Evolutionary conservation across 1,284 basidiomycete species (phyloP).

Genomic region (Mycena sp.): DNA sequence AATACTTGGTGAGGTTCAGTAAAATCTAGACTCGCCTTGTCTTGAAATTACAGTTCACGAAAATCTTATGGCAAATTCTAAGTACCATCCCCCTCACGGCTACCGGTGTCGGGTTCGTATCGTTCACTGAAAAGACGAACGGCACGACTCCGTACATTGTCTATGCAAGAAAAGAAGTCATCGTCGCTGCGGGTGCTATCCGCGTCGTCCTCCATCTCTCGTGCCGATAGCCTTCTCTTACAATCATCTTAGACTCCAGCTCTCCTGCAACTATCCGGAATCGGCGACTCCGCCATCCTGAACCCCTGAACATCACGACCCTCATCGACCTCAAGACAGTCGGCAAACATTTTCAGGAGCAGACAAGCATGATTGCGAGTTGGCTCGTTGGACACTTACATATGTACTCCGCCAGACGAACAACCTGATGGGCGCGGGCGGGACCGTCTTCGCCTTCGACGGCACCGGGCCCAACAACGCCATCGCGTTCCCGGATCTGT

Average conservation of each 20-base stretch:
- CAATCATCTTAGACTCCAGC: slow-evolving; percentile 47
- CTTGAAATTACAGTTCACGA: slow-evolving; percentile 38
- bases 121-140: slow-evolving; percentile 35
- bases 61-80: slow-evolving; percentile 41
- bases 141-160: slow-evolving; percentile 37
- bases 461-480: slow-evolving; percentile 52
- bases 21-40: background rate
- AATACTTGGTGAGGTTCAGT: slow-evolving; percentile 36
- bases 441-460: slow-evolving; percentile 44
- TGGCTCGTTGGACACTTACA: background rate
- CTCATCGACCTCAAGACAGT: slow-evolving; percentile 50
- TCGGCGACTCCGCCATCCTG: slow-evolving; percentile 51
- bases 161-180: slow-evolving; percentile 40
- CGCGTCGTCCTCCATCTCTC: background rate
- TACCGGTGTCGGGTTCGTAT: slow-evolving; percentile 43
- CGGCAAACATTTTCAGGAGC: slow-evolving; percentile 57
- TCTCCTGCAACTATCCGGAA: slow-evolving; percentile 54
- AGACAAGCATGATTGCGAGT: slow-evolving; percentile 36
- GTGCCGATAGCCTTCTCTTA: slow-evolving; percentile 43
- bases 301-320: slow-evolving; percentile 48
- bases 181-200: slow-evolving; percentile 45
- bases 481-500: slow-evolving; percentile 58
- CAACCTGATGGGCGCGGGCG: slow-evolving; percentile 47
- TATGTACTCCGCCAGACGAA: slow-evolving; percentile 40
- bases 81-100: slow-evolving; percentile 39